Evolutionary conservation across 495 filamentous ascomycete species (phyloP), one percentile per base, ranked within the genome.

Genomic region (Terfezia claveryi): DNA sequence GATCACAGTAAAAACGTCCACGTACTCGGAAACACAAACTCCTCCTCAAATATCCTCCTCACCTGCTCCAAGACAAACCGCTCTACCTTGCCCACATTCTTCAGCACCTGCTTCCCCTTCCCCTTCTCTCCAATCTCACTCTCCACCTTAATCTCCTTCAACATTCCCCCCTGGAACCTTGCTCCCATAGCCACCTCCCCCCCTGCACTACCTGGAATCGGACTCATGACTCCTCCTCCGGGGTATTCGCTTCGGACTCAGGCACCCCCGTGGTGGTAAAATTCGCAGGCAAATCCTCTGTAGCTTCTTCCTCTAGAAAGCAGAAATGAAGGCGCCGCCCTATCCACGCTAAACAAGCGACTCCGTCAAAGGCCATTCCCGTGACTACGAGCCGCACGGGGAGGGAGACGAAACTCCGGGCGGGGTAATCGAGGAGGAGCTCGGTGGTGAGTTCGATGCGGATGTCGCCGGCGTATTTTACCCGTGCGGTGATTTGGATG

Each of bases 41-140:
- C 91, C 64, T 95, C 91, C 68, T 98, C 91, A 63, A 98, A 96
- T 56, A 96, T 94, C 55, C 87, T 77, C 56, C 89, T 80, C 37
- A 98, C 91, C 66, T 96, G 92, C 65, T 94, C 89, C 23, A 98
- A 74, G 50, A 98, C 85, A 65, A 98, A 98, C 58, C 86, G 81
- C 71, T 98, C 91, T 38, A 98, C 91, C 71, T 98, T 98, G 16
- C 92, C 88, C 38, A 98, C 87, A 68, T 98, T 98, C 72, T 94
- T 96, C 32, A 98, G 69, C 37, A 87, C 87, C 68, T 93, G 87
- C 69, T 88, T 93, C 36, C 86, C 85, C 56, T 83, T 80, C 62
- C 87, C 87, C 60, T 84, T 79, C 64, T 89, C 77, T 2, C 91
- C 91, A 64, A 98, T 98, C 70, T 95, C 92, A 64, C 87, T 96